Percentiles rank a stretch among this genome's conserved stretches.
These are phyloP conservation scores for Hippophae rhamnoides DNA, from an alignment of 306 rosid genomes.

Conservation along the genomic window DNA sequence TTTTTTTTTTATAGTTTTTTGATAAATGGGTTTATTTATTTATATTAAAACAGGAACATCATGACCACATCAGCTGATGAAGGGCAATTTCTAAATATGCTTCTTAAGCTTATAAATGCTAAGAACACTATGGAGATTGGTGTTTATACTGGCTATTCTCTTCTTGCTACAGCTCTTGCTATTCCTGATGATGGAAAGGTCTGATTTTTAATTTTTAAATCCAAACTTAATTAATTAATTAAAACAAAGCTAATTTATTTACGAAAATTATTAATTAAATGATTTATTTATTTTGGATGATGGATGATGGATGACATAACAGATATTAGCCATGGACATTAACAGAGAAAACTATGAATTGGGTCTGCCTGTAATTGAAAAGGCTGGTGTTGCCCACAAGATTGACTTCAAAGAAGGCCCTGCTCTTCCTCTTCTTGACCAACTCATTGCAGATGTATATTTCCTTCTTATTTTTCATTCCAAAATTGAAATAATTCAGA, in stretches of 20 bases:
- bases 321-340: slow-evolving; percentile 93
- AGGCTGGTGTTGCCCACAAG: slow-evolving; percentile 84
- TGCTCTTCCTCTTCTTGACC: slow-evolving; percentile 84
- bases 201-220: neutral
- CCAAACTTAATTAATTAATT: neutral
- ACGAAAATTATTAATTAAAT: too few relatives aligned
- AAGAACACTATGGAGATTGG: slow-evolving; percentile 96
- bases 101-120: slow-evolving; percentile 81
- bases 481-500: neutral
- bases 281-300: too few relatives aligned
- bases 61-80: slow-evolving; percentile 95
- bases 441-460: slow-evolving; percentile 54
- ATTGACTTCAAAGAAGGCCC: slow-evolving; percentile 93
- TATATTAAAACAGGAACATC: slow-evolving; percentile 55
- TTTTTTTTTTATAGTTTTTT: neutral
- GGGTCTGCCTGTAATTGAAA: slow-evolving; percentile 64
- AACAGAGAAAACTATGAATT: slow-evolving; percentile 79
- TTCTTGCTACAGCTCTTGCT: slow-evolving; percentile 91
- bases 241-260: neutral
- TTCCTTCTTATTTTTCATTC: neutral
- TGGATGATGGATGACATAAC: neutral
- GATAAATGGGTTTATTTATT: neutral
- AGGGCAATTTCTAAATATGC: slow-evolving; percentile 86
- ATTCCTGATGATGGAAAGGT: slow-evolving; percentile 94
- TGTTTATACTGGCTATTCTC: slow-evolving; percentile 90